Evolutionary conservation across 345 rosid genomes (phyloP).

Genomic region (Lumnitzera racemosa): DNA sequence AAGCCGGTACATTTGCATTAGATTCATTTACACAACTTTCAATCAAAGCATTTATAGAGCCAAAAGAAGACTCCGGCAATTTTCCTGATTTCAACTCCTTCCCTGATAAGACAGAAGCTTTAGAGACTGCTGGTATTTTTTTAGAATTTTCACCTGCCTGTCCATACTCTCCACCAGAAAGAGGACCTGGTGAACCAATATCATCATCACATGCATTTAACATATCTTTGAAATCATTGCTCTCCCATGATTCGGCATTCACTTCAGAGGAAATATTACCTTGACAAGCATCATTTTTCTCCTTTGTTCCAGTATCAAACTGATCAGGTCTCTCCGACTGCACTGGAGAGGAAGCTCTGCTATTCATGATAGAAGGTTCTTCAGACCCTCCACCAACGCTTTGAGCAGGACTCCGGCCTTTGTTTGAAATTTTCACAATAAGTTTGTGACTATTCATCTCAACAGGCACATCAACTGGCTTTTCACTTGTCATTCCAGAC

Average conservation of each 20-base stretch:
- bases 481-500: constrained; percentile 43
- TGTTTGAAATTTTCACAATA: constrained; percentile 67
- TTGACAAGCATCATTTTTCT: constrained; percentile 34
- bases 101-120: constrained; percentile 33
- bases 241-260: constrained; percentile 56
- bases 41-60: constrained; percentile 75
- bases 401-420: constrained; percentile 67
- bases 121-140: constrained; percentile 34
- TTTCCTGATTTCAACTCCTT: constrained; percentile 39
- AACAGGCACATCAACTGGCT: constrained; percentile 36
- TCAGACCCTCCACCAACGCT: constrained; percentile 71
- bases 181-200: constrained; percentile 39
- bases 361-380: constrained; percentile 41
- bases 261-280: constrained; percentile 28
- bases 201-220: constrained; percentile 39
- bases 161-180: constrained; percentile 34
- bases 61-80: constrained; percentile 48
- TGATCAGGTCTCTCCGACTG: constrained; percentile 54
- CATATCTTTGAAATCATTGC: constrained; percentile 51
- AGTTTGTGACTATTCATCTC: constrained; percentile 61
- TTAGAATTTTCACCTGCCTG: constrained; percentile 31
- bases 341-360: constrained; percentile 57
- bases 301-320: constrained; percentile 28
- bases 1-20: constrained; percentile 39
- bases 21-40: constrained; percentile 82